A percentile compares a stretch with the other conserved stretches of the same genome.
These are phyloP conservation scores for Mycena venus DNA, from an alignment of 768 basidiomycete genomes.

Conservation along the genomic window DNA sequence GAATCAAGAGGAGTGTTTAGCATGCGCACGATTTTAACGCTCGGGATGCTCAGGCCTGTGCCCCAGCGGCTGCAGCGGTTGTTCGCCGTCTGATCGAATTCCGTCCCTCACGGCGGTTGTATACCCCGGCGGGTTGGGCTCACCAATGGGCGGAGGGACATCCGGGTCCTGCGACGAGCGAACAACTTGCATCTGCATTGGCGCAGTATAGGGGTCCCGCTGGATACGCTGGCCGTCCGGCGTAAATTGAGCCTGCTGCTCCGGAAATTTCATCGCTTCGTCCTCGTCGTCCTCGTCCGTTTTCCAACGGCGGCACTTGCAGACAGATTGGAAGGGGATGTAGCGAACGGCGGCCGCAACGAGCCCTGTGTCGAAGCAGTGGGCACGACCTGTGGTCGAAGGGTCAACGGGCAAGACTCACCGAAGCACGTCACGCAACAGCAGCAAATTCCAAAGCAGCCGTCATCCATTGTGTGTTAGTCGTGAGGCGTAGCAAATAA, in stretches of 20 bases:
- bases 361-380: background rate
- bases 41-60: background rate
- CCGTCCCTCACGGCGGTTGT: background rate
- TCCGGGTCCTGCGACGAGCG: background rate
- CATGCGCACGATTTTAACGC: too few relatives aligned
- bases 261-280: background rate
- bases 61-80: background rate
- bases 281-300: background rate
- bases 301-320: background rate
- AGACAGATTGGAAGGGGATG: background rate
- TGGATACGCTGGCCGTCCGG: background rate
- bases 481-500: background rate
- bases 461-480: background rate
- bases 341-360: background rate
- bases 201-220: background rate
- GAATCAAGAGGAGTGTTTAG: too few relatives aligned
- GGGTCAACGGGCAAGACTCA: background rate
- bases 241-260: background rate
- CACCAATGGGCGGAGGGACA: background rate
- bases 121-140: background rate
- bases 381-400: background rate
- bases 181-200: background rate
- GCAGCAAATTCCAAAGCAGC: background rate
- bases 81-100: background rate
- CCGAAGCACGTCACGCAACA: background rate